Percentiles rank a stretch among this genome's conserved stretches.
These are phyloP conservation scores for Trametes punicea DNA, from an alignment of 768 basidiomycete species.

Conservation along the genomic window DNA sequence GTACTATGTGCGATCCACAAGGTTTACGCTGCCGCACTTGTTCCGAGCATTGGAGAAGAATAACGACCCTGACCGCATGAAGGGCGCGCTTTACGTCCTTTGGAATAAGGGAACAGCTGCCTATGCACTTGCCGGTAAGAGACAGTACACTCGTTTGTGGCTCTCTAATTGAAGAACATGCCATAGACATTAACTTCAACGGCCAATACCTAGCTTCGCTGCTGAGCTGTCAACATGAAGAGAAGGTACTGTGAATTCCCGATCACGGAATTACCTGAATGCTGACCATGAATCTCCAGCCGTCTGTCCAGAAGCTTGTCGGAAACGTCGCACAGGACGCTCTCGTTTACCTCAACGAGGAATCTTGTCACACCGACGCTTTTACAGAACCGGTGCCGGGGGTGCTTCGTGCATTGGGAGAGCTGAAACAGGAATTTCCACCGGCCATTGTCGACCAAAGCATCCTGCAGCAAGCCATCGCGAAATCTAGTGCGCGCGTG, in stretches of 20 bases:
- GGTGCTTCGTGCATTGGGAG: constrained; percentile 45
- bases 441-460: constrained; percentile 37
- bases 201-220: constrained; percentile 58
- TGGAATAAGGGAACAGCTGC: constrained; percentile 69
- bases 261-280: neutral
- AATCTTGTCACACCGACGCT: constrained; percentile 59
- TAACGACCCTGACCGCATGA: constrained; percentile 89
- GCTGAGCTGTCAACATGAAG: constrained; percentile 78
- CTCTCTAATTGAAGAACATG: neutral
- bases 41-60: constrained; percentile 66
- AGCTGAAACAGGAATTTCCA: constrained; percentile 51
- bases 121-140: constrained; percentile 65
- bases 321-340: constrained; percentile 61
- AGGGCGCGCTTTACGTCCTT: constrained; percentile 84
- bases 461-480: constrained; percentile 42
- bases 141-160: constrained; percentile 10
- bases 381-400: constrained; percentile 49
- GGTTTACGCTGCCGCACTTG: constrained; percentile 56
- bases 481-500: constrained; percentile 41
- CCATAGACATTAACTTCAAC: constrained; percentile 53
- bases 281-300: constrained; percentile 36
- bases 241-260: constrained; percentile 53
- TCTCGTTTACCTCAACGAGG: constrained; percentile 56
- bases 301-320: constrained; percentile 73
- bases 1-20: constrained; percentile 72